These are phyloP conservation scores for Chenopodium berlandieri DNA, from an alignment of 148 eudicot species.

Conservation along the genomic window DNA sequence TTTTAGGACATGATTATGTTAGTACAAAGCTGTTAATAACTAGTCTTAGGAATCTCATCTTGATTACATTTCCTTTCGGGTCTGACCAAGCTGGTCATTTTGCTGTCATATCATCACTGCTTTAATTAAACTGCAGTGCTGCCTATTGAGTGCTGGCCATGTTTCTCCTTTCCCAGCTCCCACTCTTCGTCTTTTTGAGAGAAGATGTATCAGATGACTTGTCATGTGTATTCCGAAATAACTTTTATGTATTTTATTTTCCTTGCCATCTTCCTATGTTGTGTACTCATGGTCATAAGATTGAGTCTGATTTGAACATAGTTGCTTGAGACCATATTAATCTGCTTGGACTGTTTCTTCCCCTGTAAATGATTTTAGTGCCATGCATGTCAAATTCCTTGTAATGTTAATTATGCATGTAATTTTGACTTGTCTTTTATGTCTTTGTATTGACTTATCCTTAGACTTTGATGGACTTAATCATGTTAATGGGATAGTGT, in stretches of 20 bases:
- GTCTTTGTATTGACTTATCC: neutral
- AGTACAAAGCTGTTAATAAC: neutral
- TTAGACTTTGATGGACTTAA: too few relatives aligned
- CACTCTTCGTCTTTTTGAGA: neutral
- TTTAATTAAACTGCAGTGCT: neutral
- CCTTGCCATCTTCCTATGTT: neutral
- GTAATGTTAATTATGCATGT: neutral
- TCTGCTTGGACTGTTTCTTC: neutral
- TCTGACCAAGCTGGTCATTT: neutral
- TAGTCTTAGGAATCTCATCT: neutral
- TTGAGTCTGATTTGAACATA: neutral
- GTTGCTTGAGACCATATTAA: neutral
- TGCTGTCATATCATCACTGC: neutral
- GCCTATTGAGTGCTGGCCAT: neutral
- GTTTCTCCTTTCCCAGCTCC: neutral
- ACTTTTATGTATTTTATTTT: neutral
- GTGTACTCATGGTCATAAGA: neutral
- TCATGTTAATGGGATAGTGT: too few relatives aligned
- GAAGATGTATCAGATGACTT: neutral
- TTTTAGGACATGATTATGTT: neutral
- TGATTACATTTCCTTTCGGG: neutral
- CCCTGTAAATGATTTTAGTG: neutral
- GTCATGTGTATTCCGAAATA: neutral
- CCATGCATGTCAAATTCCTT: neutral
- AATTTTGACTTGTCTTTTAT: neutral